Base-by-base conservation (phyloP, 805 yeast species). In the Candida ortonii region DNA sequence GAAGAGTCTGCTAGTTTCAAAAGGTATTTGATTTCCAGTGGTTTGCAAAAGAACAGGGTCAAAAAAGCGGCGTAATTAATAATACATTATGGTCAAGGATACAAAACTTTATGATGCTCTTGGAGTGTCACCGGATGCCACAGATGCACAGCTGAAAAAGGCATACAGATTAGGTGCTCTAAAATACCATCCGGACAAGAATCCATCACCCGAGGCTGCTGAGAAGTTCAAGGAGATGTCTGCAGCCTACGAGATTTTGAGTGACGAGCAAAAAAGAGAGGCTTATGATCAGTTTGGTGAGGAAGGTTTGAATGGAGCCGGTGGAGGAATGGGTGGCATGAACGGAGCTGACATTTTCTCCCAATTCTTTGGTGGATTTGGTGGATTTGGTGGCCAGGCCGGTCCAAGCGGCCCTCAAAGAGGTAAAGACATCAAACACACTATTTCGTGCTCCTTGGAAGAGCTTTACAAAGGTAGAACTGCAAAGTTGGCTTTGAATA, bases 391-490 rank as follows among this genome's bases (percentile, higher is more conserved):
- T 57, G 79, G 77, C 34, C 76, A 75, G 22, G n/a, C n/a, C n/a
- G 76, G 80, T 40, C 81, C 79, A 39, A 73, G 81, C 52, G 95
- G 96, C 36, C 97, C 97, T 39, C 73, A 79, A 54, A 78, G 79
- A 61, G 95, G 96, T 55, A 79, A 79, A 57, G 97, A 93, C 62
- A 89, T 93, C 64, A 87, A 80, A 57, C 97, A 93, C 64, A 74
- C 86, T 32, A 75, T 93, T 54, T 62, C 76, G 34, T 94, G 93
- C 51, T 72, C 95, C 28, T 73, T 93, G 53, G 97, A 90, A 65
- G 97, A 93, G 61, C 71, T 93, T 44, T 93, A 79, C 76, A 84
- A 82, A 65, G 98, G 99, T 46, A 84, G 89, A 70, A 80, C 87
- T 28, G 80, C 96, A 39, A 93, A 93, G 68, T 74, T 93, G 68